A percentile compares a stretch with the other conserved stretches of the same genome.
Conservation (phyloP, 2,329 filamentous ascomycete genomes). For the Trichoderma atrobrunneum region DNA sequence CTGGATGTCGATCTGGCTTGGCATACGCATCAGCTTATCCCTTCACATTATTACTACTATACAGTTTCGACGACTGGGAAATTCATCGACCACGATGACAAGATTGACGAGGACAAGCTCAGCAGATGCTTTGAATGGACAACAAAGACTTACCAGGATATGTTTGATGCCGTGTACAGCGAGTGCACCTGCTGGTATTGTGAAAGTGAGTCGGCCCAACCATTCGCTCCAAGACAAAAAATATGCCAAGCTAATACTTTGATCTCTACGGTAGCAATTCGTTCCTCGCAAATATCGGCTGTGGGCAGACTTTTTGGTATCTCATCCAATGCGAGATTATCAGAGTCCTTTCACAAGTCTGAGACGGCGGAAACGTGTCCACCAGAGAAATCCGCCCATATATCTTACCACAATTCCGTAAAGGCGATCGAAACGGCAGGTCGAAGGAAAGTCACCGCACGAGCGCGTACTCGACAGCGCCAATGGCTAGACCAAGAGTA, state of each 20-base stretch:
- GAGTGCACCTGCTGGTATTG: constrained; percentile 85
- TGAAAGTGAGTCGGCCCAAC: constrained; percentile 50
- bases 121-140: constrained; percentile 70
- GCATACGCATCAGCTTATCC: constrained; percentile 77
- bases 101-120: constrained; percentile 67
- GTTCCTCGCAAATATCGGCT: constrained; percentile 13
- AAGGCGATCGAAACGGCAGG: constrained; percentile 18
- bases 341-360: constrained; percentile 43
- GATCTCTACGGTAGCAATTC: neutral
- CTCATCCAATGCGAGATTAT: constrained; percentile 32
- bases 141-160: constrained; percentile 63
- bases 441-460: neutral
- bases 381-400: constrained; percentile 61
- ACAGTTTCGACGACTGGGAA: constrained; percentile 46
- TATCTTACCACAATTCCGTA: constrained; percentile 71
- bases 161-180: constrained; percentile 65
- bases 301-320: constrained; percentile 27
- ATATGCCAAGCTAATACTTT: neutral
- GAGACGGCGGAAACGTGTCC: constrained; percentile 49
- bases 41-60: constrained; percentile 59
- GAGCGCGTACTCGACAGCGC: constrained; percentile 24
- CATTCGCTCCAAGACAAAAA: constrained; percentile 42
- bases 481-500: constrained; percentile 54
- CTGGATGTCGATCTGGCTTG: constrained; percentile 73
- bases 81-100: constrained; percentile 82